Evolutionary conservation across 75 land plant genomes (phyloP).

Genomic region (Ceratopteris richardii): DNA sequence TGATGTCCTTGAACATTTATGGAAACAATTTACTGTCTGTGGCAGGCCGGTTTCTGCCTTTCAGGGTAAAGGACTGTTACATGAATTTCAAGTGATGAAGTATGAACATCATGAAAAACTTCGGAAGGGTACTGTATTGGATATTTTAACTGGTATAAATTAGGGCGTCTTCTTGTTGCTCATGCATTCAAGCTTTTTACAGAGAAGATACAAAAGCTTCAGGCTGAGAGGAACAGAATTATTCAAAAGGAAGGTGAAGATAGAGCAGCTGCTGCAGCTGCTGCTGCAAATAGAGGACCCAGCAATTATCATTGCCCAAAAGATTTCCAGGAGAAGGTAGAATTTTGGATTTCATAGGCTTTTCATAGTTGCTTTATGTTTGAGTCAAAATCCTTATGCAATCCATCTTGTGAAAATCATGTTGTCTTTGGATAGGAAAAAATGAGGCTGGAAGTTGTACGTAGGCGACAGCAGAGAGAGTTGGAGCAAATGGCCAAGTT

Average conservation of each 20-base stretch:
- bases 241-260: conserved; percentile 7
- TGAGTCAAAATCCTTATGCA: too few species aligned
- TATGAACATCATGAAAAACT: conserved; percentile 15
- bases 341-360: not conserved
- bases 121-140: conserved; percentile 15
- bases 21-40: too few species aligned
- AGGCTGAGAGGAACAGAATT: conserved; percentile 10
- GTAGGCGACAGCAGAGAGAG: conserved; percentile 19
- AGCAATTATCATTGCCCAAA: conserved; percentile 5
- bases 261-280: conserved; percentile 2
- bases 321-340: conserved; percentile 19
- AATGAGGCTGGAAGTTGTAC: conserved; percentile 15
- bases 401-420: too few species aligned
- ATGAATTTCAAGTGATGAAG: conserved; percentile 12
- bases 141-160: too few species aligned
- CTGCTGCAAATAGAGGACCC: conserved; percentile 1
- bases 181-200: not conserved
- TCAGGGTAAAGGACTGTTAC: conserved; percentile 6
- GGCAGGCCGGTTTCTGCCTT: conserved; percentile 15
- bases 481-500: conserved; percentile 25
- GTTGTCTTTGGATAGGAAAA: conserved; percentile 6
- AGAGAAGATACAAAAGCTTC: conserved; percentile 18
- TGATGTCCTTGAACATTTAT: too few species aligned
- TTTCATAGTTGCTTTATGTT: too few species aligned
- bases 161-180: too few species aligned